These are phyloP conservation scores for Globisporangium middletonii DNA, from an alignment of 352 stramenopile species.

Conservation along the genomic window DNA sequence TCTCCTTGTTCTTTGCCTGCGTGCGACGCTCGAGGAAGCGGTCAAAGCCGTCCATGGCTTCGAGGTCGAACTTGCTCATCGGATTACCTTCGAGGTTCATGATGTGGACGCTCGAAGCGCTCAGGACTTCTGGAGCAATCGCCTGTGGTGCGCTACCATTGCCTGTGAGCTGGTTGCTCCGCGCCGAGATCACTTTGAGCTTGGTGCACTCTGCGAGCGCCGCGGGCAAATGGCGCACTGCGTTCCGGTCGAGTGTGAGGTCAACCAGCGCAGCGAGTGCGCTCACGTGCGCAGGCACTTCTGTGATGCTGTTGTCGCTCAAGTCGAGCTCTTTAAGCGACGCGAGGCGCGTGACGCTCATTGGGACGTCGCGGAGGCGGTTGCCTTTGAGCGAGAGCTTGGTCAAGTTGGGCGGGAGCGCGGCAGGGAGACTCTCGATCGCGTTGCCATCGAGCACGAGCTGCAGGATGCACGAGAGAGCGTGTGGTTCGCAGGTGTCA, in stretches of 20 bases:
- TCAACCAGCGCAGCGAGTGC: slow-evolving; percentile 53
- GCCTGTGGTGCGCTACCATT: slow-evolving; percentile 5
- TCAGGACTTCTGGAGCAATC: slow-evolving; percentile 54
- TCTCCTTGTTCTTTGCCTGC: slow-evolving; percentile 84
- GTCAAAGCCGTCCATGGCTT: slow-evolving; percentile 73
- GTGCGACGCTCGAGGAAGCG: slow-evolving; percentile 70
- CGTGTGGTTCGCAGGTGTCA: background rate
- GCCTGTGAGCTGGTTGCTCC: slow-evolving; percentile 39
- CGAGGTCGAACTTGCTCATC: slow-evolving; percentile 72
- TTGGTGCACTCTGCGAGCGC: slow-evolving; percentile 51
- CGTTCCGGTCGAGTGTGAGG: slow-evolving; percentile 63
- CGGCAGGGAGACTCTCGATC: slow-evolving; percentile 43
- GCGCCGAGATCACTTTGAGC: slow-evolving; percentile 68
- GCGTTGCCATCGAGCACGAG: slow-evolving; percentile 70
- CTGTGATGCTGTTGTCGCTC: slow-evolving; percentile 42
- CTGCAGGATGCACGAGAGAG: slow-evolving; percentile 15
- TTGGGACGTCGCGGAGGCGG: slow-evolving; percentile 33
- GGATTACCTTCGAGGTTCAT: slow-evolving; percentile 81
- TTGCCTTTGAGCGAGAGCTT: slow-evolving; percentile 78
- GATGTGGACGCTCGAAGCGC: slow-evolving; percentile 59
- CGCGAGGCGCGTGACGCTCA: slow-evolving; percentile 34
- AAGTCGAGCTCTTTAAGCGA: slow-evolving; percentile 70
- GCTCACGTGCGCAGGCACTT: slow-evolving; percentile 38
- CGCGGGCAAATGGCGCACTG: slow-evolving; percentile 32
- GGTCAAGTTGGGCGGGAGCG: slow-evolving; percentile 60